phyloP scores from a whole-genome alignment of 345 rosid species.

The Eutrema yunnanense region DNA sequence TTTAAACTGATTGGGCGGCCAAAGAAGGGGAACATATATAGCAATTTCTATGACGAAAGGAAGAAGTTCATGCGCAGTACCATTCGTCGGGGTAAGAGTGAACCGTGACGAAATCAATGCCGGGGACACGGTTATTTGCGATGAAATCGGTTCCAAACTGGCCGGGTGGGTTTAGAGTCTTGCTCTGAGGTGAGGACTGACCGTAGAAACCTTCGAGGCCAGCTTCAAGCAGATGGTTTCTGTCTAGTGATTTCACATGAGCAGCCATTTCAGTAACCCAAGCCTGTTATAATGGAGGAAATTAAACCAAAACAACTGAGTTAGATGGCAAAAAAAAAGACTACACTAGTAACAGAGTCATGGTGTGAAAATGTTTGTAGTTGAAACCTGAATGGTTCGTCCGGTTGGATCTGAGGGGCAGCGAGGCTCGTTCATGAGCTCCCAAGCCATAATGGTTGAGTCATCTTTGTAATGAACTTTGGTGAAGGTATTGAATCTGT shows the following conservation, averaged over 20 bases:
- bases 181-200: slow-evolving; percentile 62
- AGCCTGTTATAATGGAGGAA: slow-evolving; percentile 36
- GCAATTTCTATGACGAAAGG: neutral
- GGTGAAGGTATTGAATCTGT: slow-evolving; percentile 62
- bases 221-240: slow-evolving; percentile 73
- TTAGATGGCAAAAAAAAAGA: neutral
- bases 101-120: slow-evolving; percentile 78
- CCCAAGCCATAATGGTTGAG: slow-evolving; percentile 98
- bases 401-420: slow-evolving; percentile 84
- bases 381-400: slow-evolving; percentile 70
- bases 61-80: slow-evolving; percentile 29
- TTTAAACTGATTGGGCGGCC: neutral
- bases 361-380: neutral
- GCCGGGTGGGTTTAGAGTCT: slow-evolving; percentile 58
- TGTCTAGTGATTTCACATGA: slow-evolving; percentile 65
- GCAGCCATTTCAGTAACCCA: slow-evolving; percentile 92
- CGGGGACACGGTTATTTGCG: slow-evolving; percentile 62
- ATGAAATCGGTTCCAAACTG: slow-evolving; percentile 82
- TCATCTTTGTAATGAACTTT: slow-evolving; percentile 82
- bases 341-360: neutral
- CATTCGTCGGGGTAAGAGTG: slow-evolving; percentile 97
- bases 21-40: too few relatives aligned
- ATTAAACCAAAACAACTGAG: neutral
- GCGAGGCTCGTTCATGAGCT: slow-evolving; percentile 98
- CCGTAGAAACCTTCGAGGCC: slow-evolving; percentile 94